Evolutionary conservation across 352 stramenopile species (phyloP), one percentile per base, ranked within the genome.

Genomic region (Albugo candida): DNA sequence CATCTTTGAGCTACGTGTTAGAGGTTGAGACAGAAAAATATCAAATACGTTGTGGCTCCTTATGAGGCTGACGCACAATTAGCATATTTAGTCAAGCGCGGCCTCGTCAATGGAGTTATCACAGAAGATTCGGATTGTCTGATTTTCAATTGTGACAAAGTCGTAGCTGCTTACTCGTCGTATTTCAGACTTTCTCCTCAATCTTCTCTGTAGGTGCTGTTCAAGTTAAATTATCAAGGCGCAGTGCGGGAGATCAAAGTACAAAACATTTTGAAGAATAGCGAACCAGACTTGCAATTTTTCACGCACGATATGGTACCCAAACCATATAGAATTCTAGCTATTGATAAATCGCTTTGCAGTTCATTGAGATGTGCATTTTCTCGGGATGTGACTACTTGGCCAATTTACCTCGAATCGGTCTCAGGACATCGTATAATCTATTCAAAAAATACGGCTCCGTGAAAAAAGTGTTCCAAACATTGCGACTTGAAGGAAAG

Each of bases 1-100:
- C 38, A 43, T 8, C 2, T 43, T 43, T 21, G 17, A 10, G 8
- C 17, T 21, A 12, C 37, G 5, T 14, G 19, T 50, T 38, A 83
- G 73, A 52, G 56, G 12, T 51, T 85, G 11, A 83, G 81, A 52
- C 48, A 53, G 20, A 59, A 53, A 13, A 72, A 68, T 11, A 73
- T 98, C 31, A 37, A 69, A 5, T 97, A 92, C 52, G 59, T 98
- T 5, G 93, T 98, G 3, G 93, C 94, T 10, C 94, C 94, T 10
- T 99, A 98, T 56, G 95, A 99, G 68, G 94, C 94, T 12, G 95
- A 99, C 53, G 51, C 51, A 11, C 93, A 98, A 64, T 72, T 98
- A 47, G 88, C 92, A 2, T 97, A 81, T 55, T 59, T 98, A 20
- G 65, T 70, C 34, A 71, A 73, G 47, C 58, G 64, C 18, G 63